Evolutionary conservation across 805 yeast species (phyloP).

Genomic region (Wickerhamiella spandovensis): DNA sequence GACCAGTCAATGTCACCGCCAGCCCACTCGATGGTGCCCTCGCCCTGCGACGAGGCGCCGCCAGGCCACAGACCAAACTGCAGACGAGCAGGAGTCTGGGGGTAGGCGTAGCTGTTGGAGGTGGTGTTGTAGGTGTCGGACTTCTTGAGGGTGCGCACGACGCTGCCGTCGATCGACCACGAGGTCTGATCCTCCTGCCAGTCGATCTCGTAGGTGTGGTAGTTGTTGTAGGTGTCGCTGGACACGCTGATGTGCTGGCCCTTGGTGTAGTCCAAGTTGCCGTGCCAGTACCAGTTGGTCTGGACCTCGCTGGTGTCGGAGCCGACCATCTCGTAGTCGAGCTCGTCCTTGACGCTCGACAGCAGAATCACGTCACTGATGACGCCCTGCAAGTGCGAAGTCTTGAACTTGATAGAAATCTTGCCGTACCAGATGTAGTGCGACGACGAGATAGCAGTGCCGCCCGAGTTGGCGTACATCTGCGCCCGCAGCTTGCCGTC

Average conservation of each 20-base stretch:
- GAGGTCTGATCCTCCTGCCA: conserved; percentile 61
- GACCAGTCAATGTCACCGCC: conserved; percentile 84
- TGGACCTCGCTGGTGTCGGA: conserved; percentile 52
- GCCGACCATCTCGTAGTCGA: conserved; percentile 82
- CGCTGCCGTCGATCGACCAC: conserved; percentile 63
- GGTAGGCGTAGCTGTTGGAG: conserved; percentile 55
- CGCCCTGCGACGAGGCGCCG: conserved; percentile 35
- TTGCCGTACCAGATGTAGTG: conserved; percentile 82
- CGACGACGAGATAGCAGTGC: conserved; percentile 71
- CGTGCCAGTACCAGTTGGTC: conserved; percentile 71
- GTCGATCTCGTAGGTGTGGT: conserved; percentile 64
- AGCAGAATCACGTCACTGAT: conserved; percentile 68
- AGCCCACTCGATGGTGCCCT: conserved; percentile 67
- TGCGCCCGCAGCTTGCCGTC: conserved; percentile 51
- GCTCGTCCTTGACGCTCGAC: conserved; percentile 81
- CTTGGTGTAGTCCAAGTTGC: conserved; percentile 54
- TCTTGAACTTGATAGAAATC: conserved; percentile 50
- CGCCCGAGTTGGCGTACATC: conserved; percentile 64
- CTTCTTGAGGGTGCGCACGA: conserved; percentile 51
- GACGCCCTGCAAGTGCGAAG: conserved; percentile 70
- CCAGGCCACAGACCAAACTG: conserved; percentile 51
- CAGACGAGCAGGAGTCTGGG: conserved; percentile 82
- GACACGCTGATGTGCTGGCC: conserved; percentile 31
- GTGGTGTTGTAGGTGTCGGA: conserved; percentile 44
- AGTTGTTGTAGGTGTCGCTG: conserved; percentile 46